These are phyloP conservation scores for Cucumis sativus DNA, from an alignment of 306 rosid species.

Conservation along the genomic window Cucumber_9930_V3 NC_026656.2:13881501-13882000, in stretches of 20 bases:
- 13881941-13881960: slow-evolving; percentile 67
- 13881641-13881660: background rate
- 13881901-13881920: slow-evolving; percentile 79
- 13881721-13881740: slow-evolving; percentile 92
- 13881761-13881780: slow-evolving; percentile 84
- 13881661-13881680: slow-evolving; percentile 23
- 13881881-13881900: slow-evolving; percentile 62
- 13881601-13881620: background rate
- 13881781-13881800: slow-evolving; percentile 90
- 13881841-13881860: slow-evolving; percentile 57
- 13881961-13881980: slow-evolving; percentile 48
- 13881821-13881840: slow-evolving; percentile 80
- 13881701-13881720: slow-evolving; percentile 88
- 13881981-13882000: slow-evolving; percentile 36
- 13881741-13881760: slow-evolving; percentile 99
- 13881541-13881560: slow-evolving; percentile 91
- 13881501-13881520: slow-evolving; percentile 55
- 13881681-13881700: slow-evolving; percentile 97
- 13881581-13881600: slow-evolving; percentile 52
- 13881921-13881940: slow-evolving; percentile 95
- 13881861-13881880: slow-evolving; percentile 62
- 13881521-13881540: slow-evolving; percentile 93
- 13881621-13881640: background rate
- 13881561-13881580: slow-evolving; percentile 97
- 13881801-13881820: slow-evolving; percentile 97